Evolutionary conservation across 208 protist species (phyloP).

Genomic region (Trypanosoma conorhini): DNA sequence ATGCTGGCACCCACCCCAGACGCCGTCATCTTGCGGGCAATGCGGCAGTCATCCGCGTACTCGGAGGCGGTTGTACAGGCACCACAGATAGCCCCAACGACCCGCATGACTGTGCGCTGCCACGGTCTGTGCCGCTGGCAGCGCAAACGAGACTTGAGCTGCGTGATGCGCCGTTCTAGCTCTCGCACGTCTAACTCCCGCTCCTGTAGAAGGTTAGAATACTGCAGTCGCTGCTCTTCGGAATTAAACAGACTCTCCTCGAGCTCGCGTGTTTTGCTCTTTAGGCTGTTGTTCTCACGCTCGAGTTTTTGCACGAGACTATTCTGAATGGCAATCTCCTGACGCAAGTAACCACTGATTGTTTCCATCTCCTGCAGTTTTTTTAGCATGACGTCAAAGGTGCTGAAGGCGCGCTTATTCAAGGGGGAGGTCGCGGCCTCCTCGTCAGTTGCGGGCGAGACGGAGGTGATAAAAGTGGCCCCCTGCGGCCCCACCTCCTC

Average conservation of each 20-base stretch:
- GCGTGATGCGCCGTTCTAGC: slow-evolving; percentile 50
- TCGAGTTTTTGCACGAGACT: slow-evolving; percentile 62
- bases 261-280: slow-evolving; percentile 50
- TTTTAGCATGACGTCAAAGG: slow-evolving; percentile 73
- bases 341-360: slow-evolving; percentile 72
- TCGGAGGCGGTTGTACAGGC: slow-evolving; percentile 65
- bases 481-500: not conserved
- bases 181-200: slow-evolving; percentile 63
- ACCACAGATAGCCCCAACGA: slow-evolving; percentile 72
- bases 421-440: not conserved
- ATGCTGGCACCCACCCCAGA: not conserved
- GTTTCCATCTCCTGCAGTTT: slow-evolving; percentile 79
- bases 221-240: slow-evolving; percentile 66
- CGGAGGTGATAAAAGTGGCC: slow-evolving; percentile 7
- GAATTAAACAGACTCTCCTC: slow-evolving; percentile 53
- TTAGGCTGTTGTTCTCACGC: slow-evolving; percentile 53
- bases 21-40: slow-evolving; percentile 23
- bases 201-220: slow-evolving; percentile 76
- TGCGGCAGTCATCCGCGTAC: slow-evolving; percentile 45
- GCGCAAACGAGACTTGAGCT: slow-evolving; percentile 81
- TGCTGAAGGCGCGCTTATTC: slow-evolving; percentile 17
- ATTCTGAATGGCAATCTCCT: slow-evolving; percentile 74
- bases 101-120: slow-evolving; percentile 70
- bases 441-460: not conserved
- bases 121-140: slow-evolving; percentile 79